These are phyloP conservation scores for Artemisia annua DNA, from an alignment of 129 eudicot species.

Conservation along the genomic window DNA sequence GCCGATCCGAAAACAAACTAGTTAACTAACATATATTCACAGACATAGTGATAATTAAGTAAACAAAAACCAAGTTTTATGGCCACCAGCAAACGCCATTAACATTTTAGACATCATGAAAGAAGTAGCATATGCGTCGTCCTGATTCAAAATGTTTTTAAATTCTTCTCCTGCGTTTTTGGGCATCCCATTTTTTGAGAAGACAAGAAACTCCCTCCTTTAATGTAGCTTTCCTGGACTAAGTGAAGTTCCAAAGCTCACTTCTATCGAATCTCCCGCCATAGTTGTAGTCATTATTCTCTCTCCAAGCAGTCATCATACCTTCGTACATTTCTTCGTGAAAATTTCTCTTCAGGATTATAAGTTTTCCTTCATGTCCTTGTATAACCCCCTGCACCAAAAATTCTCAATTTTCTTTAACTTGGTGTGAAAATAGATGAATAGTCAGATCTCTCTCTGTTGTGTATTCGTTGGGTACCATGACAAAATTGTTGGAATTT, in stretches of 20 bases:
- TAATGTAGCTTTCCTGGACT: slow-evolving; percentile 10
- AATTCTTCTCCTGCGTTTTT: background rate
- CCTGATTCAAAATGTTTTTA: background rate
- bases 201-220: slow-evolving; percentile 1
- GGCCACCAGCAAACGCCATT: background rate
- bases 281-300: background rate
- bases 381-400: slow-evolving; percentile 1
- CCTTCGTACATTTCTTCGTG: background rate
- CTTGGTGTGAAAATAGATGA: background rate
- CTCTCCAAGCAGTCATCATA: background rate
- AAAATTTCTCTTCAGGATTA: background rate
- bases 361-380: background rate
- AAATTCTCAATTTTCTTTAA: background rate
- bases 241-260: slow-evolving; percentile 10
- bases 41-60: no score
- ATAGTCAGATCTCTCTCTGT: background rate
- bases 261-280: background rate
- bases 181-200: background rate
- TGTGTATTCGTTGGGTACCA: no score
- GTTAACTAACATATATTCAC: no score
- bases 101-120: background rate
- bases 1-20: no score
- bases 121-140: background rate
- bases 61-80: no score
- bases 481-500: no score